Evolutionary conservation across 768 basidiomycete genomes (phyloP), one percentile per base, ranked within the genome.

Genomic region (Suillus paluster): DNA sequence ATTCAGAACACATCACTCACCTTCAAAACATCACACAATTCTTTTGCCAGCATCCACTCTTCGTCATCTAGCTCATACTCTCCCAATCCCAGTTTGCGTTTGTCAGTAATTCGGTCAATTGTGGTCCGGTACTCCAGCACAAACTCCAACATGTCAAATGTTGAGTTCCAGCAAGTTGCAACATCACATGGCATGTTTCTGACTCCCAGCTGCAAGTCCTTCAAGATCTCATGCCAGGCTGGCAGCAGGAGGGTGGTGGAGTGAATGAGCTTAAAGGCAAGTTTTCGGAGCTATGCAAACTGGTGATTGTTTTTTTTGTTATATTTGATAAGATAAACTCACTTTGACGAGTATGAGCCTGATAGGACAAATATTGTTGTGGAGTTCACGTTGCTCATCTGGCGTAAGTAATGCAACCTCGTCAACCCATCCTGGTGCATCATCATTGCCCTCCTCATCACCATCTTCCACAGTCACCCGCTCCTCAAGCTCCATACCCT

Each of bases 131-230:
- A 70, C 25, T 67, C 27, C 0, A 74, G 10, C 0, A 64, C 58
- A 3, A 66, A 53, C 12, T 63, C 52, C 21, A 60, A 4, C 66
- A 71, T 66, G 39, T 63, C 68, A 36, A 61, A 68, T n/a, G 53
- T 69, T 2, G 67, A 71, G 46, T 75, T 75, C 74, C 71, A 76
- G 0, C 57, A 12, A 0, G 73, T 76, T 0, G 46, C 2, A 2
- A 76, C 66, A 61, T 77, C 69, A 0, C 64, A 48, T 10, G 69
- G 73, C 45, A 76, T 62, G 3, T 56, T n/a, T 0, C 54, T 62
- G 0, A 21, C 9, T 0, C 33, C 4, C 5, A 67, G 39, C 2
- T 58, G 17, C 1, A 41, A 25, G 12, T 62, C 17, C 0, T 38
- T 27, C 7, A 67, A 39, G 2, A 52, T 34, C 0, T 17, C 1